Base-by-base conservation (phyloP, 495 filamentous ascomycete species). In the Daldinia bambusicola region DNA sequence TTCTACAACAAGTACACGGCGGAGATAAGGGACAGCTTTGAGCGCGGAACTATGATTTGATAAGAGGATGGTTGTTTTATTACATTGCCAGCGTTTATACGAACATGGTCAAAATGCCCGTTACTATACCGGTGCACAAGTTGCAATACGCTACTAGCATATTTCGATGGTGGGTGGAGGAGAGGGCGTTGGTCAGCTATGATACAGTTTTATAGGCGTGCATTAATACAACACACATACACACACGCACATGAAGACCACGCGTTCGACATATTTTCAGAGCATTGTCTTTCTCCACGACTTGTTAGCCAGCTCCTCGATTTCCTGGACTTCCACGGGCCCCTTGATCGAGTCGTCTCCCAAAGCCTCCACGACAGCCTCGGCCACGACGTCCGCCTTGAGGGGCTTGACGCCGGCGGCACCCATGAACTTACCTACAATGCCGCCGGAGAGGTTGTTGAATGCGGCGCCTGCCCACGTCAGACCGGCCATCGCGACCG, bases 1-100 rank as follows among this genome's bases (percentile, higher is more conserved):
- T 98, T 97, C 79, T 99, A 99, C 80, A 94, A 98, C 83, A 97
- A 97, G 88, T 99, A 99, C 80, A 99, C 95, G 38, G 90, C 91
- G 41, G 96, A 98, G 78, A 99, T 99, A 77, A 85, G 95, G 77
- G 95, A 98, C 77, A 97, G 92, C 78, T 98, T 99, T 79, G 95
- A 99, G 86, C 91, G 95, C 55, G 95, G 95, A 26, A 99, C 95
- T 16, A 92, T 92, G 86, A 89, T 96, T 71, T 93, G 80, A 84
- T 68, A 56, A 53, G 51, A 38, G 8, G 18, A 52, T 56, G 10
- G 45, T 41, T 38, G 20, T 41, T 48, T 61, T 61, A 31, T 22
- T 69, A 38, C 55, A 70, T 62, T 63, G 65, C 22, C 7, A 41
- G 50, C 30, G 30, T 53, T 43, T 10, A 57, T 12, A 38, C 55